Evolutionary conservation across 371 early-diverging fungal genomes (phyloP).

Genomic region (Umbelopsis sp.): DNA sequence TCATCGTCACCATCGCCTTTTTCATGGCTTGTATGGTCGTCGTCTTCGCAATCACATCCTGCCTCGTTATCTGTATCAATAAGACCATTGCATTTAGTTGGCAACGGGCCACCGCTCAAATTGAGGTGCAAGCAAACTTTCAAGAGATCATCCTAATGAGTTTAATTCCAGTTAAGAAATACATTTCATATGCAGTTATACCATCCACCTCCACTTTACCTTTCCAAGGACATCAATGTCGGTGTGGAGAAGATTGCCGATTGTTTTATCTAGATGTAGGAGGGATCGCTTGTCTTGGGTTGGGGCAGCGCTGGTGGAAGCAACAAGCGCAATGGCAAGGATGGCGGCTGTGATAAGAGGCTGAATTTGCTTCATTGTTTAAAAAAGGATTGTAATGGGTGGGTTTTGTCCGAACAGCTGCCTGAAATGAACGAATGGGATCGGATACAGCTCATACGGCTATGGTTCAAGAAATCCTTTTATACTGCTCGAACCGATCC

Average conservation of each 20-base stretch:
- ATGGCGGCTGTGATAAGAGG: background rate
- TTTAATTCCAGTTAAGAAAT: background rate
- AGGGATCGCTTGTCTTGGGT: background rate
- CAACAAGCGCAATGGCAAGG: background rate
- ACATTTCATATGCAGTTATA: too few species aligned
- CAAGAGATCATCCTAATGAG: background rate
- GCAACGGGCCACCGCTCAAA: slow-evolving; percentile 24
- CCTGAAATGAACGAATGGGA: background rate
- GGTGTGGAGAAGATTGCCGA: background rate
- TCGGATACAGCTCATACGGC: background rate
- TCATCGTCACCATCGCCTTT: slow-evolving; percentile 25
- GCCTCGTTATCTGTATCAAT: slow-evolving; percentile 21
- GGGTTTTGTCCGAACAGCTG: background rate
- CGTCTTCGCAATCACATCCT: background rate
- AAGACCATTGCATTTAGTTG: slow-evolving; percentile 17
- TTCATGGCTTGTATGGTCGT: slow-evolving; percentile 23
- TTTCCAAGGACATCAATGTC: background rate
- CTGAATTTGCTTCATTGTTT: background rate
- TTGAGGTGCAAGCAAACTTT: background rate
- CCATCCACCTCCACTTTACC: background rate
- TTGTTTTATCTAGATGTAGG: background rate
- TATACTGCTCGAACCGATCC: background rate
- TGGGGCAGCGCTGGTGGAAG: background rate
- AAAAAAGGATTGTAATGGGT: background rate
- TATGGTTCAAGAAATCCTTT: background rate